Evolutionary conservation across 805 yeast genomes (phyloP).

Genomic region (Phaffomyces antillensis): DNA sequence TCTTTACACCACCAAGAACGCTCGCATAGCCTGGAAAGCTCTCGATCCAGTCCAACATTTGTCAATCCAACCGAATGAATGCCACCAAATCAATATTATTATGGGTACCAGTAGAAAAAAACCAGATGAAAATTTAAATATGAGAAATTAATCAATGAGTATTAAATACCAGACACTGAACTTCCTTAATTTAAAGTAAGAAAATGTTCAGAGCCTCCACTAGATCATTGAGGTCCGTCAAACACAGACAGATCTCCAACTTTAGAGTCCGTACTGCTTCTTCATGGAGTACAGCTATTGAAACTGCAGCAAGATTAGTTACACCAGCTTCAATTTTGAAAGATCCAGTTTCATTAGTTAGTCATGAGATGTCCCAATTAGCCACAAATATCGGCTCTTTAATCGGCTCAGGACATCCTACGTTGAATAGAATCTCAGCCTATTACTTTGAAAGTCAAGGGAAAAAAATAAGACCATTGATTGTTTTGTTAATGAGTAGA

Average conservation of each 20-base stretch:
- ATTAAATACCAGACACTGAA: no score
- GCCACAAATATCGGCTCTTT: constrained; percentile 82
- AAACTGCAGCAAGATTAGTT: constrained; percentile 67
- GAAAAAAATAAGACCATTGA: constrained; percentile 86
- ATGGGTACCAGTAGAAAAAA: no score
- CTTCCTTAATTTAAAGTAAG: no score
- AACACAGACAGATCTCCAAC: neutral
- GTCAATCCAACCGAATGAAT: neutral
- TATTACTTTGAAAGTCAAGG: constrained; percentile 97
- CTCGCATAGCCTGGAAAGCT: constrained; percentile 19
- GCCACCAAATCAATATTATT: no score
- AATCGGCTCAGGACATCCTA: constrained; percentile 92
- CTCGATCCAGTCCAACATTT: constrained; percentile 1
- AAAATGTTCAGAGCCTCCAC: neutral
- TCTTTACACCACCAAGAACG: constrained; percentile 17
- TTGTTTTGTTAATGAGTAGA: constrained; percentile 76
- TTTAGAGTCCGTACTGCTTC: constrained; percentile 18
- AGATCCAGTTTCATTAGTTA: constrained; percentile 88
- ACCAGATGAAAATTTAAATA: no score
- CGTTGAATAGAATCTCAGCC: constrained; percentile 83
- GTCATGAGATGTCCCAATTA: constrained; percentile 84
- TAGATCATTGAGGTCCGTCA: no score
- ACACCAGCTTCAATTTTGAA: constrained; percentile 51
- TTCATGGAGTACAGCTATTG: constrained; percentile 49
- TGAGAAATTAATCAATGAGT: no score